phyloP scores from a whole-genome alignment of 805 yeast genomes.

The Crinitomyces ghanaensis region DNA sequence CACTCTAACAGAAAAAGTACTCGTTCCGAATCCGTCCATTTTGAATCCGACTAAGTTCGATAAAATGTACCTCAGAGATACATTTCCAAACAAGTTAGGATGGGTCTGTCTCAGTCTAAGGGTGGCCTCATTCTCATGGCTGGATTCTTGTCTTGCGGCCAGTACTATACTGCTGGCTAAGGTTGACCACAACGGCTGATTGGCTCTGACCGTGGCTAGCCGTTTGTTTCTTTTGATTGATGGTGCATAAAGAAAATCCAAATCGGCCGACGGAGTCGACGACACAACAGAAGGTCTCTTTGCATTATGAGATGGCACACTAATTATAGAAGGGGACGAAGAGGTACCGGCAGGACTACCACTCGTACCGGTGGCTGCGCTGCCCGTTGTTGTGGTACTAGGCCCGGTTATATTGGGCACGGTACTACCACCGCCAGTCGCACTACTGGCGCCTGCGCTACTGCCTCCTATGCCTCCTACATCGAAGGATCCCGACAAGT shows the following conservation, averaged over 20 bases:
- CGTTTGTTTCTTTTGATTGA: conserved; percentile 20
- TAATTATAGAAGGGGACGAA: conserved; percentile 5
- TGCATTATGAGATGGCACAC: conserved; percentile 2
- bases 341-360: background rate
- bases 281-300: conserved; percentile 1
- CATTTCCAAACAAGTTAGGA: background rate
- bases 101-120: conserved; percentile 4
- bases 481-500: background rate
- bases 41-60: background rate
- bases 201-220: conserved; percentile 16
- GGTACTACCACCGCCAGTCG: too few species aligned
- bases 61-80: too few species aligned
- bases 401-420: too few species aligned
- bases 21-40: background rate
- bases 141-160: conserved; percentile 23
- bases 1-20: conserved; percentile 16
- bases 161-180: conserved; percentile 25
- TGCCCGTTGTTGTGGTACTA: too few species aligned
- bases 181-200: conserved; percentile 27
- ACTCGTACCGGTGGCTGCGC: conserved; percentile 1
- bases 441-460: conserved; percentile 2
- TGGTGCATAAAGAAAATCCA: conserved; percentile 15
- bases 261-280: conserved; percentile 8
- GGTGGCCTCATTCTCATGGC: conserved; percentile 7
- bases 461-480: conserved; percentile 2